Evolutionary conservation across 176 grass and related monocot genomes (phyloP).

Genomic region (Cenchrus americanus): DNA sequence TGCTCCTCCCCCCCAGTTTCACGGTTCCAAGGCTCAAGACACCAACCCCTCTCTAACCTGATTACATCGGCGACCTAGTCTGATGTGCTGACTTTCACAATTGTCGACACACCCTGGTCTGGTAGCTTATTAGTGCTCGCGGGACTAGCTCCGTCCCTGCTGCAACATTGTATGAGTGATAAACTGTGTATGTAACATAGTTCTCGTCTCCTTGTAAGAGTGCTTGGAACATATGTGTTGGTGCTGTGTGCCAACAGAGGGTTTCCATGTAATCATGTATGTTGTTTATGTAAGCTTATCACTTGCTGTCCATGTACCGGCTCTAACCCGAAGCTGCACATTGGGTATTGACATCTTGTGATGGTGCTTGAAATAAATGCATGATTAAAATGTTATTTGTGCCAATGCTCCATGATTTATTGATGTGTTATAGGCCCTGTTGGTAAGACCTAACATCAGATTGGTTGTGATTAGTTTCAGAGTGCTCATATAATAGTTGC

Average conservation of each 20-base stretch:
- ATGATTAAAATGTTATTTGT: background rate
- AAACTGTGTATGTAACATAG: conserved; percentile 18
- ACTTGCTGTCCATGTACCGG: background rate
- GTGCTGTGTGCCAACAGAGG: too few species aligned
- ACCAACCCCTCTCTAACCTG: background rate
- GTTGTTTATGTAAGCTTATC: background rate
- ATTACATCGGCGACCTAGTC: background rate
- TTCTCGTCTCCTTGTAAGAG: background rate
- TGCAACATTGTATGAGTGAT: background rate
- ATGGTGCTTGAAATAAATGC: background rate
- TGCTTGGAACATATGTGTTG: background rate
- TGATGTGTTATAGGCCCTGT: background rate
- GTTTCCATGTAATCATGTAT: background rate
- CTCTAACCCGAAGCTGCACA: background rate
- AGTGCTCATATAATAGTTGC: background rate
- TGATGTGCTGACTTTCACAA: conserved; percentile 20
- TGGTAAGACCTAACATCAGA: background rate
- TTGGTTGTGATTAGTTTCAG: background rate
- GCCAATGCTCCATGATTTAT: background rate
- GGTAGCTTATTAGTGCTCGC: background rate
- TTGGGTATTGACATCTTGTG: background rate
- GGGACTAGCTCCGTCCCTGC: background rate
- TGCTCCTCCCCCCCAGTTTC: conserved; percentile 61
- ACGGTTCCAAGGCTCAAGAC: conserved; percentile 59
- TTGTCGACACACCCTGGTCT: conserved; percentile 6